Evolutionary conservation across 1,139 yeast species (phyloP), one percentile per base, ranked within the genome.

Genomic region (Groenewaldozyma auringiensis): DNA sequence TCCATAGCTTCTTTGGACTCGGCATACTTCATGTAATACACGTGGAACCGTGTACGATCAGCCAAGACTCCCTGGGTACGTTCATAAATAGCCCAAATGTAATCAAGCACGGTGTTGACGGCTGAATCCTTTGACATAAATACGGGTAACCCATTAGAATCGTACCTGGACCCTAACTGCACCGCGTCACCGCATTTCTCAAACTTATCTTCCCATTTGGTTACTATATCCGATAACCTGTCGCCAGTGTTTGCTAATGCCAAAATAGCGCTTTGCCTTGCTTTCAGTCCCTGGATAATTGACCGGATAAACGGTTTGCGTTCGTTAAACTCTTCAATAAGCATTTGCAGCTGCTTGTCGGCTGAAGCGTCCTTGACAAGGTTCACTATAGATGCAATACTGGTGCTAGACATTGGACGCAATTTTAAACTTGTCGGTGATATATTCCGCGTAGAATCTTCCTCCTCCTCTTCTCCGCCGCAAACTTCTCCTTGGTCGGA

Each of bases 51-150:
- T 31, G 49, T 49, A 2, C 64, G 56, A 21, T 52, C 54, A 2
- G 41, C 45, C 37, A 60, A 51, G 25, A 56, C 38, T 14, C 43
- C 42, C 34, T 54, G 48, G 14, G 59, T 56, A 2, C 55, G 47
- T 18, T 53, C 58, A 39, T 53, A 60, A 51, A 58, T 50, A 4
- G 50, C 54, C 48, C 51, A 46, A 9, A 53, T 53, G 14, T 52
- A 50, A 31, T 54, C 57, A 25, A 62, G 51, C 1, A 60, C 60
- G 2, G 46, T 44, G 21, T 61, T 36, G 2, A 61, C 64, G 9
- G 54, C 57, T 14, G 47, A 42, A 35, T 58, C 56, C 21, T 59
- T 56, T 14, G 53, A 50, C 3, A 47, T 43, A 1, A 35, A 18
- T 11, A 20, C 16, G 21, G 38, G 38, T 16, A 11, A 9, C 9